Conservation (phyloP, 768 basidiomycete genomes). For the Rhodotorula diobovata region DNA sequence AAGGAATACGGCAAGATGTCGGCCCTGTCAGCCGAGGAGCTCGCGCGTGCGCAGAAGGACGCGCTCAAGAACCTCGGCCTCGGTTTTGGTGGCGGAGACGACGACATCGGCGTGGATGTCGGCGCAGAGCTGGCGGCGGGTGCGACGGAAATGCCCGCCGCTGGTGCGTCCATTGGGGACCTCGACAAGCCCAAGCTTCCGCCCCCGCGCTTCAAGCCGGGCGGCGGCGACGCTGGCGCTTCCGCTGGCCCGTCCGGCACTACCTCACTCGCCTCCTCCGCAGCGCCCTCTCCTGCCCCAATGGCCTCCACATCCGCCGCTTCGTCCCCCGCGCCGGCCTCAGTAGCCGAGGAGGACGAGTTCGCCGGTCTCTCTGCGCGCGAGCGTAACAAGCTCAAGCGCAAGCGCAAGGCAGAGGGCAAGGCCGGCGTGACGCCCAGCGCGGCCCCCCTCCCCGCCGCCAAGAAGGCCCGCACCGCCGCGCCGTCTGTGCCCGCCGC, state of each 20-base stretch:
- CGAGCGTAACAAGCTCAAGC: constrained; percentile 87
- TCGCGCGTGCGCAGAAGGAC: constrained; percentile 79
- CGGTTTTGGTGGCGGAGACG: constrained; percentile 45
- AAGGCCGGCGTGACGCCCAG: constrained; percentile 24
- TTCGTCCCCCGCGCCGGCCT: constrained; percentile 15
- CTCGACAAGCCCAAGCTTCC: constrained; percentile 13
- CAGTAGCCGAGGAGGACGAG: constrained; percentile 36
- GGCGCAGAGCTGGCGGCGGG: constrained; percentile 32
- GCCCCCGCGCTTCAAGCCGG: constrained; percentile 25
- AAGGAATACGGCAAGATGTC: constrained; percentile 63
- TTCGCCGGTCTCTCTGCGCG: constrained; percentile 68
- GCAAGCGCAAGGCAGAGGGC: constrained; percentile 74
- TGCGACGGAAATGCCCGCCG: neutral
- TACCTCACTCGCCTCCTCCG: neutral
- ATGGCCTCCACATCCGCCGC: neutral
- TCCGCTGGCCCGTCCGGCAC: neutral
- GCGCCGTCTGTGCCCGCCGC: neutral
- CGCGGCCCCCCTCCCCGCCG: constrained; percentile 35
- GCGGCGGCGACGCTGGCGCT: neutral
- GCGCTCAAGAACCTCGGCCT: constrained; percentile 83
- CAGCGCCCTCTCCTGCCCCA: neutral
- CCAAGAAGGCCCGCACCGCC: constrained; percentile 45
- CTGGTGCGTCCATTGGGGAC: neutral
- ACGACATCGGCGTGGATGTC: constrained; percentile 38
- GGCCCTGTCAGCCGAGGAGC: constrained; percentile 55